Base-by-base conservation (phyloP, 768 basidiomycete species). In the Lactifluus subvellereus region DNA sequence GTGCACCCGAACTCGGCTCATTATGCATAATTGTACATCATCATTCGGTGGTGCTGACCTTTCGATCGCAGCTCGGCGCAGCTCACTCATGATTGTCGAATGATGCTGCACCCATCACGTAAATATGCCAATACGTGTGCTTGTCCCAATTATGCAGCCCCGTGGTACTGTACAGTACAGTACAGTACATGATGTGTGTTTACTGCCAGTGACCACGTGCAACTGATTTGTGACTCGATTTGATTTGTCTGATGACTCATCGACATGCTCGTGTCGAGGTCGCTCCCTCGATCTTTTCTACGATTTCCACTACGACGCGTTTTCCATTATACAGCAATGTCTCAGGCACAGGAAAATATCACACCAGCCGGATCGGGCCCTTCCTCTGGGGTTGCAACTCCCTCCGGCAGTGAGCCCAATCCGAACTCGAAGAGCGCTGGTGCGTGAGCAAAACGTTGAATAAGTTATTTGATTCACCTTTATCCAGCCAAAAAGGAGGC, bases 401-500 rank as follows among this genome's bases (percentile, higher is more conserved):
- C 62, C 3, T 40, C 47, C 5, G 16, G 50, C 45, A 43, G n/a
- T 20, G 65, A 62, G 37, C 51, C 68, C 6, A 66, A 43, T 16
- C 59, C 67, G 22, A 73, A 60, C 35, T 74, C 79, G 2, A 80
- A 81, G 67, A 78, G 67, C 54, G 76, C 78, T 64, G 79, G 80
- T 74, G 43, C 54, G 74, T 67, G 7, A 37, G 57, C 51, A 20
- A 8, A 13, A 0, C n/a, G 13, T 27, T 14, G 3, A 4, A 45
- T 37, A 22, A 20, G 18, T 20, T 22, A 43, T 43, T 13, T 9
- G 3, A 10, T 9, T 32, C 27, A 57, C 11, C 7, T 38, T 20
- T 13, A 32, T 57, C n/a, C 69, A 88, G 89, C 85, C 1, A 94
- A 94, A 77, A 94, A 91, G 70, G 89, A 92, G 70, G 89, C 91